These are phyloP conservation scores for Pseudogymnoascus sp. DNA, from an alignment of 2,329 filamentous ascomycete genomes.

Conservation along the genomic window DNA sequence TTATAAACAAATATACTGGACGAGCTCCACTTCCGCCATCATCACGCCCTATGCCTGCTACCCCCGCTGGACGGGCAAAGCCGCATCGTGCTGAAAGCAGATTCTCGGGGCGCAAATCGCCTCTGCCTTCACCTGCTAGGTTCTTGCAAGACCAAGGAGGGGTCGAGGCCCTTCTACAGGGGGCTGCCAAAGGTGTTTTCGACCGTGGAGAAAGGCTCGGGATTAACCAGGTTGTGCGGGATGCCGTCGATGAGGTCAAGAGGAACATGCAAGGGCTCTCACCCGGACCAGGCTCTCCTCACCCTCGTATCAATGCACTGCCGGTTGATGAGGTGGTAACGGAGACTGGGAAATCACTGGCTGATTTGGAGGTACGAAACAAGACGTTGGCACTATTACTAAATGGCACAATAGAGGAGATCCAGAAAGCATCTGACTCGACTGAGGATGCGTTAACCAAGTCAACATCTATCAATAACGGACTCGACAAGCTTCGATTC, in stretches of 20 bases:
- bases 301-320: constrained; percentile 21
- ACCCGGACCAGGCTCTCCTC: constrained; percentile 21
- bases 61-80: constrained; percentile 21
- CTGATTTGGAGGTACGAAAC: constrained; percentile 55
- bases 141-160: constrained; percentile 42
- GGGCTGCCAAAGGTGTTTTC: constrained; percentile 65
- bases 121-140: constrained; percentile 25
- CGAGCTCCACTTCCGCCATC: constrained; percentile 34
- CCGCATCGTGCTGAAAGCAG: constrained; percentile 17
- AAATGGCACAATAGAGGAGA: constrained; percentile 52
- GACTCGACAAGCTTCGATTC: constrained; percentile 55
- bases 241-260: constrained; percentile 69
- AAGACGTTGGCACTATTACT: constrained; percentile 59
- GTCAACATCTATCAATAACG: constrained; percentile 45
- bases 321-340: constrained; percentile 24
- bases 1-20: constrained; percentile 65
- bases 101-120: constrained; percentile 21
- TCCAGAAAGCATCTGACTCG: constrained; percentile 51
- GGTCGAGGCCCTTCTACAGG: constrained; percentile 65
- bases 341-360: constrained; percentile 32
- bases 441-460: constrained; percentile 34
- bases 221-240: constrained; percentile 72
- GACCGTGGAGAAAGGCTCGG: constrained; percentile 67
- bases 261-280: constrained; percentile 62
- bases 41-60: constrained; percentile 21